Percentiles rank a stretch among this genome's conserved stretches.
phyloP scores from a whole-genome alignment of 2,329 filamentous ascomycete genomes.

The Fusarium vanettenii region DNA sequence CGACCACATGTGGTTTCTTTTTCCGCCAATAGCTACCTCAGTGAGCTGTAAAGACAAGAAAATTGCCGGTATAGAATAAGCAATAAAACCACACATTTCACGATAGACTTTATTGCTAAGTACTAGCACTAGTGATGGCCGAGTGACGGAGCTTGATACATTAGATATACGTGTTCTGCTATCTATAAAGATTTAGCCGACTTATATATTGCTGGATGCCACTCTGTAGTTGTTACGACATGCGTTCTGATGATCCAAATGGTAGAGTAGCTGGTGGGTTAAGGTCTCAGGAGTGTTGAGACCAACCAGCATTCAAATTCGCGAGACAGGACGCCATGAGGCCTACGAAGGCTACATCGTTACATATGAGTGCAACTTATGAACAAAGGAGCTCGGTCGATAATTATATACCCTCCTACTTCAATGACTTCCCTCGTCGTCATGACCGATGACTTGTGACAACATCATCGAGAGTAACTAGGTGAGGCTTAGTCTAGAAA shows the following conservation, averaged over 20 bases:
- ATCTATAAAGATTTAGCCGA: background rate
- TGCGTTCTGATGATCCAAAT: background rate
- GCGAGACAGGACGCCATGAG: background rate
- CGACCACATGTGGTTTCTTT: background rate
- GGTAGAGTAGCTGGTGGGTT: background rate
- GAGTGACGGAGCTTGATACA: background rate
- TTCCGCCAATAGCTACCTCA: background rate
- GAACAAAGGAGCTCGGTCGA: background rate
- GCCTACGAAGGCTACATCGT: background rate
- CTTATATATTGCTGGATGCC: background rate
- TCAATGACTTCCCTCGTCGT: background rate
- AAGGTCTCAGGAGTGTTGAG: background rate
- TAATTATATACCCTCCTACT: background rate
- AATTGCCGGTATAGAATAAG: background rate
- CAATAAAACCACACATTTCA: background rate
- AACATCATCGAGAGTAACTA: background rate
- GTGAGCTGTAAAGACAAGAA: background rate
- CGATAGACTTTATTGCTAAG: background rate
- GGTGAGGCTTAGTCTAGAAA: background rate
- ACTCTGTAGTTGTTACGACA: background rate
- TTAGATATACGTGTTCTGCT: background rate
- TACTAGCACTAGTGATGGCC: background rate
- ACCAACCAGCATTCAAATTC: background rate
- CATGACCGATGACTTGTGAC: background rate
- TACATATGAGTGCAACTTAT: background rate